Conservation (phyloP, 2,329 filamentous ascomycete genomes). For the Dactylellina cionopaga region DNA sequence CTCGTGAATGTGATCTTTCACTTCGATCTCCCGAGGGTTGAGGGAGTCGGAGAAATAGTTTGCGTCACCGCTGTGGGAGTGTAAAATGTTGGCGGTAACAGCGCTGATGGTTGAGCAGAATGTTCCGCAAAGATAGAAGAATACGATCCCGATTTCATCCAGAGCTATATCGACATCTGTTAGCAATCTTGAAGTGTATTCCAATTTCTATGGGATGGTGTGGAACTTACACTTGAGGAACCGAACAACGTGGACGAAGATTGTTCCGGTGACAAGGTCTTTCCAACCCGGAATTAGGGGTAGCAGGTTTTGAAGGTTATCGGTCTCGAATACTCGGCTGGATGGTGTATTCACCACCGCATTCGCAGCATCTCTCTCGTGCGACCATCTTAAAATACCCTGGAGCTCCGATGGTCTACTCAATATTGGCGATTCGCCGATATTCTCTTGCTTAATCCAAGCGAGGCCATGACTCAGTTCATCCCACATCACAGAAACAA, state of each 20-base stretch:
- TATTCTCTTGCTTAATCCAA: constrained; percentile 3
- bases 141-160: constrained; percentile 9
- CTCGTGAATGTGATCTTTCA: constrained; percentile 14
- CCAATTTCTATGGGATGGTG: not conserved
- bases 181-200: too few species aligned
- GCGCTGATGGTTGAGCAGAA: not conserved
- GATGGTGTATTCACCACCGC: too few species aligned
- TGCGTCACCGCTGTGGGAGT: not conserved
- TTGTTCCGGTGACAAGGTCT: not conserved
- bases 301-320: too few species aligned
- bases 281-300: not conserved
- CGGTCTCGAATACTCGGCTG: too few species aligned
- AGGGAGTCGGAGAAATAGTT: not conserved
- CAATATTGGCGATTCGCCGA: not conserved
- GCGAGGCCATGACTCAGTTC: not conserved
- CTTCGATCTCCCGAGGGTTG: constrained; percentile 1
- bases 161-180: too few species aligned
- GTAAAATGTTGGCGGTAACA: not conserved
- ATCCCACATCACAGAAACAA: constrained; percentile 15
- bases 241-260: constrained; percentile 4
- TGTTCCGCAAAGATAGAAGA: constrained; percentile 18
- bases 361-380: not conserved
- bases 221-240: constrained; percentile 18
- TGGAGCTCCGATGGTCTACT: not conserved
- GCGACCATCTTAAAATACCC: constrained; percentile 2